These are phyloP conservation scores for Vigna trinervia DNA, from an alignment of 306 rosid genomes.

Conservation along the genomic window DNA sequence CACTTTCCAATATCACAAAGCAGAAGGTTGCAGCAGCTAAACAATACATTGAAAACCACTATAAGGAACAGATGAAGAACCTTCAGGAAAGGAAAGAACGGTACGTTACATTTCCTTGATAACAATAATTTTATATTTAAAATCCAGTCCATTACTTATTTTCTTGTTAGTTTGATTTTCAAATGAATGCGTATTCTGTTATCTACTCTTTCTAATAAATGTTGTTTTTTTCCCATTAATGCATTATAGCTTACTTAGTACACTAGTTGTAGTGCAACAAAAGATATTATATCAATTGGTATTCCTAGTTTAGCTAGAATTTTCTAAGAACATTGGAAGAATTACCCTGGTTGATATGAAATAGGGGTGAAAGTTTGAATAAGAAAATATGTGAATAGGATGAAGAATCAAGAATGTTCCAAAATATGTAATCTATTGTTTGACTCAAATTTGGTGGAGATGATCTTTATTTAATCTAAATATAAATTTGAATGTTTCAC, in stretches of 20 bases:
- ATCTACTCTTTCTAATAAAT: neutral
- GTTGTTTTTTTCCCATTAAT: neutral
- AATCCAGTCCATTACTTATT: neutral
- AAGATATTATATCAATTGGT: neutral
- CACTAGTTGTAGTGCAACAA: neutral
- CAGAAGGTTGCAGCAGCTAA: constrained; percentile 93
- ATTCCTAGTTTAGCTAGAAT: neutral
- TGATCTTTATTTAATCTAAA: neutral
- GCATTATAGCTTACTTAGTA: neutral
- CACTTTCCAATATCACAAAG: constrained; percentile 74
- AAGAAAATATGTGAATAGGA: neutral
- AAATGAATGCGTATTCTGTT: neutral
- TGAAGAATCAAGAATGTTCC: neutral
- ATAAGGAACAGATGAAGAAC: constrained; percentile 95
- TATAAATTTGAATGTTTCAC: neutral
- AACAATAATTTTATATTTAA: neutral
- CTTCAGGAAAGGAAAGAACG: constrained; percentile 93
- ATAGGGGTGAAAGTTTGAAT: neutral
- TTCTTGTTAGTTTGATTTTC: no score
- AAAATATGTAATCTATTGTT: neutral
- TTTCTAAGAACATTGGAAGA: neutral
- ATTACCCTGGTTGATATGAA: neutral
- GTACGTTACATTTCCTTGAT: constrained; percentile 41
- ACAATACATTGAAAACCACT: constrained; percentile 94
- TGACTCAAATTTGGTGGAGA: neutral